phyloP scores from a whole-genome alignment of 2,329 filamentous ascomycete genomes.

The Cladobotryum protrusum region DNA sequence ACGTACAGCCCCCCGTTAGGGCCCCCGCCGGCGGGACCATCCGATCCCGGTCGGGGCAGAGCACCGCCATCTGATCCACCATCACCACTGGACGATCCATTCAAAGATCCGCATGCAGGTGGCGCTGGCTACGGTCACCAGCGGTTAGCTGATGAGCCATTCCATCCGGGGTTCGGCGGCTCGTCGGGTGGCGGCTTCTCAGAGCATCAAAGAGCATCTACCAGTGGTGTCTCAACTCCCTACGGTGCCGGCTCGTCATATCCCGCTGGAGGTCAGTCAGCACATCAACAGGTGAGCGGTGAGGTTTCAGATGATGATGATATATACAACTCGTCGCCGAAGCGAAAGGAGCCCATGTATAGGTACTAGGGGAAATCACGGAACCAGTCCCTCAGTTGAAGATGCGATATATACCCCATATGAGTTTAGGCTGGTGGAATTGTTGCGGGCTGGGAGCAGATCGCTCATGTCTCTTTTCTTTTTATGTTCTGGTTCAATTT shows the following conservation, averaged over 20 bases:
- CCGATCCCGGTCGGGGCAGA: constrained; percentile 19
- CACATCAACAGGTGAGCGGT: constrained; percentile 6
- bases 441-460: background rate
- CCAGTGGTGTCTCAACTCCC: background rate
- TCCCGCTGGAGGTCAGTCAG: background rate
- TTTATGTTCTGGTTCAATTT: too few species aligned
- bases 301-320: constrained; percentile 32
- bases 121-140: constrained; percentile 13
- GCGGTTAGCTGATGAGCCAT: constrained; percentile 27
- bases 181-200: constrained; percentile 5
- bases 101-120: constrained; percentile 26
- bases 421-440: background rate
- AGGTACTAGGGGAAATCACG: constrained; percentile 21
- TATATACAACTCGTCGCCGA: constrained; percentile 34
- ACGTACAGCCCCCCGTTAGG: constrained; percentile 20
- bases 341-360: constrained; percentile 32
- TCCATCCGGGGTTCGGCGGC: constrained; percentile 30
- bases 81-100: constrained; percentile 18
- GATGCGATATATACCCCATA: background rate
- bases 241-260: constrained; percentile 12
- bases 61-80: constrained; percentile 9
- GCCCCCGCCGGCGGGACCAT: constrained; percentile 17
- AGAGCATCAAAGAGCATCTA: constrained; percentile 1
- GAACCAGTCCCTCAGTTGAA: background rate
- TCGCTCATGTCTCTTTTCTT: too few species aligned